Evolutionary conservation across 2,329 filamentous ascomycete genomes (phyloP).

Genomic region (Aspergillus bombycis): DNA sequence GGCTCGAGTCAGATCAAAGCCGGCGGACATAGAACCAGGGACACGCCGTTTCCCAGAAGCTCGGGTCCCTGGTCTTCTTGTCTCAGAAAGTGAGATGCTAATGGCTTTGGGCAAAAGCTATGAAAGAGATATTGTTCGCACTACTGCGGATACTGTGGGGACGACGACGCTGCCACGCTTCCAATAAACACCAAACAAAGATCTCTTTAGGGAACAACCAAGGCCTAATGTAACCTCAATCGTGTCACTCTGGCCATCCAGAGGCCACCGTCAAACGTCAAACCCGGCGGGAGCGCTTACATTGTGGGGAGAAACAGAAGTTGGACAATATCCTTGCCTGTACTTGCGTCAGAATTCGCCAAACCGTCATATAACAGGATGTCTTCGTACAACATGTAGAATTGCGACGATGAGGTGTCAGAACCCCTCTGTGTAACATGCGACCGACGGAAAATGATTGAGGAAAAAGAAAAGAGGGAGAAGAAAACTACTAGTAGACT

Average conservation of each 20-base stretch:
- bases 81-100: neutral
- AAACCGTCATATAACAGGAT: neutral
- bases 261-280: neutral
- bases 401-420: neutral
- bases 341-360: neutral
- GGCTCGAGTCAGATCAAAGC: no score
- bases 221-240: neutral
- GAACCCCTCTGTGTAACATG: neutral
- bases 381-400: neutral
- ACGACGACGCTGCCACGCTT: no score
- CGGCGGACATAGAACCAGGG: no score
- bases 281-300: neutral
- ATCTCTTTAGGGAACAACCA: neutral
- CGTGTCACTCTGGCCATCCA: neutral
- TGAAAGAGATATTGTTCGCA: neutral
- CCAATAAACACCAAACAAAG: no score
- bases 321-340: neutral
- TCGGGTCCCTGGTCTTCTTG: no score
- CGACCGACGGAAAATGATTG: neutral
- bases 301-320: neutral
- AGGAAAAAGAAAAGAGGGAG: neutral
- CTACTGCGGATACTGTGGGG: neutral
- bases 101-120: neutral
- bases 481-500: neutral
- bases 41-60: no score